Evolutionary conservation across 2,329 filamentous ascomycete species (phyloP), one percentile per base, ranked within the genome.

Genomic region (Colletotrichum sp.): DNA sequence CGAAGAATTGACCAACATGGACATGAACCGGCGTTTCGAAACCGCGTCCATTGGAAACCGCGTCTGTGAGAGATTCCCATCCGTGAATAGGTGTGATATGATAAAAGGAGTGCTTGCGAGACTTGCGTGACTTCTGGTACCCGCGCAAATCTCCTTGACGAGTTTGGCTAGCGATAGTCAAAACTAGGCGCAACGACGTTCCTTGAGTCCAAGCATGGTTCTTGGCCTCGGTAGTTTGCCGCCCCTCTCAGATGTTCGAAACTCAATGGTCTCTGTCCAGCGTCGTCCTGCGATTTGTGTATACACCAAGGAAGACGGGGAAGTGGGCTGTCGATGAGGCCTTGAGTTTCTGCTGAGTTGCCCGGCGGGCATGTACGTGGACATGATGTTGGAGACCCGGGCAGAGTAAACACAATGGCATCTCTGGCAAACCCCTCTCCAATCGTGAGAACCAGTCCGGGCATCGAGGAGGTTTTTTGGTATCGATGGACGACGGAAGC

Each of bases 301-400:
- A 47, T 47, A 47, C 2, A 47, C 0, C n/a, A 3, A 47, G 2
- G n/a, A 47, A 21, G 43, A 47, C n/a, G n/a, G n/a, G 5, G 8
- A 18, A 12, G 2, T 11, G 6, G 0, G 11, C 2, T 21, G 6
- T 1, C 0, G 11, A 47, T 21, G n/a, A 21, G 43, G 18, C 0
- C 4, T 47, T n/a, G 43, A 2, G 4, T n/a, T 43, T 43, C 5
- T 2, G 38, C 38, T 43, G 18, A n/a, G 38, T 2, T n/a, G 3
- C 38, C 1, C n/a, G 3, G 38, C 38, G 38, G 38, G 9, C n/a
- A 43, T 43, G 9, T 43, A 3, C 1, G 18, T n/a, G 9, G 9
- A 43, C 6, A 5, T n/a, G 38, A 6, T 43, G 11, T n/a, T 43
- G 6, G 43, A 47, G 11, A 21, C 0, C 0, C n/a, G 11, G 21